Conservation (phyloP, 352 stramenopile genomes). For the Labyrinthula sp. region DNA sequence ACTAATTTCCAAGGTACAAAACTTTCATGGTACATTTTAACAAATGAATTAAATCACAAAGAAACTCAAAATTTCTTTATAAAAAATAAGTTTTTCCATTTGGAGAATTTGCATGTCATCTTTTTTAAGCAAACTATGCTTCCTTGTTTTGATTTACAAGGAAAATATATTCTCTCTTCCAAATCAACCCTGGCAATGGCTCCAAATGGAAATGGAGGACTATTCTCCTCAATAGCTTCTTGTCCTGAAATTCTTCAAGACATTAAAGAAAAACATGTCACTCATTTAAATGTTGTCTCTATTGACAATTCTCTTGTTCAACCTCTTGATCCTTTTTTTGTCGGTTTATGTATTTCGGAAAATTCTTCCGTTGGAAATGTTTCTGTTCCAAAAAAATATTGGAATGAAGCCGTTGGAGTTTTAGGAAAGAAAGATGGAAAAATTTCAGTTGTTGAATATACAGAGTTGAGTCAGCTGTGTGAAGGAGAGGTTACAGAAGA, state of each 20-base stretch:
- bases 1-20: constrained; percentile 5
- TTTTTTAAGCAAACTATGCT: constrained; percentile 84
- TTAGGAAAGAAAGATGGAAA: constrained; percentile 52
- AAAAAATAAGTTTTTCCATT: constrained; percentile 64
- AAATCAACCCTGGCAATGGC: constrained; percentile 54
- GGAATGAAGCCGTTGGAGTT: constrained; percentile 71
- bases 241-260: constrained; percentile 59
- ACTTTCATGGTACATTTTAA: constrained; percentile 86
- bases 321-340: constrained; percentile 76
- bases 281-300: constrained; percentile 84
- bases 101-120: constrained; percentile 55
- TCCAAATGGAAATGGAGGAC: constrained; percentile 90
- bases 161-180: constrained; percentile 84
- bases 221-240: constrained; percentile 71
- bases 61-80: constrained; percentile 68
- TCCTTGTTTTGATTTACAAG: constrained; percentile 70
- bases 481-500: constrained; percentile 36
- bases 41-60: constrained; percentile 79
- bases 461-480: constrained; percentile 57
- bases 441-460: constrained; percentile 88
- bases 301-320: constrained; percentile 94
- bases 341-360: constrained; percentile 78
- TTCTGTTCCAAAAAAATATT: constrained; percentile 37
- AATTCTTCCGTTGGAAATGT: constrained; percentile 86
- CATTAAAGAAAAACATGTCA: constrained; percentile 55